phyloP scores from a whole-genome alignment of 371 early-diverging fungal genomes.

The Rhizopus arrhizus region DNA sequence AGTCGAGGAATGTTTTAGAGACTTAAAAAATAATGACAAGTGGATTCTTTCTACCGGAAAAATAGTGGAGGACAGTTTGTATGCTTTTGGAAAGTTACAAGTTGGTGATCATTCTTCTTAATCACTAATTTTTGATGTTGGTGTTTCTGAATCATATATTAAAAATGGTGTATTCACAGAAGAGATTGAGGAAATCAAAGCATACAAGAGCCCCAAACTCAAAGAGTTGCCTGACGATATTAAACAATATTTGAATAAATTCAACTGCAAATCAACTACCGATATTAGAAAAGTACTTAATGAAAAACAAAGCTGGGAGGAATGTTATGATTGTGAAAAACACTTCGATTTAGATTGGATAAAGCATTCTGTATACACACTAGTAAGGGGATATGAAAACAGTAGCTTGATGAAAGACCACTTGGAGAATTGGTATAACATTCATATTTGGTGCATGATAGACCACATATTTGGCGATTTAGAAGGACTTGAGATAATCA shows the following conservation, averaged over 20 bases:
- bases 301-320: slow-evolving; percentile 16
- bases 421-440: slow-evolving; percentile 19
- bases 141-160: slow-evolving; percentile 11
- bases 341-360: slow-evolving; percentile 16
- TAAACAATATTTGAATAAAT: slow-evolving; percentile 17
- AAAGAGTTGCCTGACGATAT: slow-evolving; percentile 10
- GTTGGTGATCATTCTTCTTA: slow-evolving; percentile 13
- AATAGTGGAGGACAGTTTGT: not conserved
- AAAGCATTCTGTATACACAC: slow-evolving; percentile 10
- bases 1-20: too few relatives aligned
- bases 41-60: too few relatives aligned
- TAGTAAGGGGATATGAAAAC: slow-evolving; percentile 15
- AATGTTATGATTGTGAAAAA: slow-evolving; percentile 9
- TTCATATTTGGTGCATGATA: slow-evolving; percentile 13
- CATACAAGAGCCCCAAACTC: slow-evolving; percentile 3
- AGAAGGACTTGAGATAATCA: slow-evolving; percentile 3
- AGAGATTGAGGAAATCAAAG: too few relatives aligned
- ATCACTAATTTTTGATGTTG: slow-evolving; percentile 13
- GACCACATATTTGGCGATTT: slow-evolving; percentile 10
- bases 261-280: slow-evolving; percentile 15
- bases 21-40: too few relatives aligned
- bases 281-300: slow-evolving; percentile 12
- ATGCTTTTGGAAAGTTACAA: slow-evolving; percentile 14
- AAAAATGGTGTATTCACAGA: slow-evolving; percentile 2
- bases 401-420: slow-evolving; percentile 10